These are phyloP conservation scores for Parachlorella kessleri DNA, from an alignment of 139 green algal species.

Conservation along the genomic window DNA sequence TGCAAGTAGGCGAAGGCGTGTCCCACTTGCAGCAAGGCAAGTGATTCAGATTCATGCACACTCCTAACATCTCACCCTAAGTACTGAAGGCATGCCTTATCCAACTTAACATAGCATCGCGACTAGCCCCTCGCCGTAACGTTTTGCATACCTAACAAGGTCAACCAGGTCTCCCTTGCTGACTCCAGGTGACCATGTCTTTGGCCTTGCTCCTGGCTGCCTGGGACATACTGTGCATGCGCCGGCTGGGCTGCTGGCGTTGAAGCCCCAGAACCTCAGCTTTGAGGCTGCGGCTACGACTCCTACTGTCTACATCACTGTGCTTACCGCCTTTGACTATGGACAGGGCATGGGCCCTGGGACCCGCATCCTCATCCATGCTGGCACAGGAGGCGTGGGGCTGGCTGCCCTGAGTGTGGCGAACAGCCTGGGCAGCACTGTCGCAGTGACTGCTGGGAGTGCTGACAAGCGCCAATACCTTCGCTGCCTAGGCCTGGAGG, in stretches of 20 bases:
- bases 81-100: too few species aligned
- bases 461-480: slow-evolving; percentile 58
- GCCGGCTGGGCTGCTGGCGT: slow-evolving; percentile 51
- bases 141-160: too few species aligned
- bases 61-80: too few species aligned
- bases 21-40: background rate
- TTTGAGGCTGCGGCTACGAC: slow-evolving; percentile 73
- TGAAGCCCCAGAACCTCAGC: slow-evolving; percentile 57
- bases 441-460: slow-evolving; percentile 54
- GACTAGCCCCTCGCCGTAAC: too few species aligned
- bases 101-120: too few species aligned
- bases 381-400: slow-evolving; percentile 79
- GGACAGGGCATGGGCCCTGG: background rate
- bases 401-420: slow-evolving; percentile 57
- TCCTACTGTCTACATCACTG: slow-evolving; percentile 83
- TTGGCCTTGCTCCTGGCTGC: slow-evolving; percentile 77
- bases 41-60: too few species aligned
- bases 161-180: background rate
- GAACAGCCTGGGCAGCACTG: background rate
- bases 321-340: slow-evolving; percentile 23
- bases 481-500: slow-evolving; percentile 40
- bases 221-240: slow-evolving; percentile 65
- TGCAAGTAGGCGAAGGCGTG: slow-evolving; percentile 9
- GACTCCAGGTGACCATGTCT: slow-evolving; percentile 60
- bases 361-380: slow-evolving; percentile 63